Evolutionary conservation across 345 rosid species (phyloP).

Genomic region (Dipteronia dyeriana): DNA sequence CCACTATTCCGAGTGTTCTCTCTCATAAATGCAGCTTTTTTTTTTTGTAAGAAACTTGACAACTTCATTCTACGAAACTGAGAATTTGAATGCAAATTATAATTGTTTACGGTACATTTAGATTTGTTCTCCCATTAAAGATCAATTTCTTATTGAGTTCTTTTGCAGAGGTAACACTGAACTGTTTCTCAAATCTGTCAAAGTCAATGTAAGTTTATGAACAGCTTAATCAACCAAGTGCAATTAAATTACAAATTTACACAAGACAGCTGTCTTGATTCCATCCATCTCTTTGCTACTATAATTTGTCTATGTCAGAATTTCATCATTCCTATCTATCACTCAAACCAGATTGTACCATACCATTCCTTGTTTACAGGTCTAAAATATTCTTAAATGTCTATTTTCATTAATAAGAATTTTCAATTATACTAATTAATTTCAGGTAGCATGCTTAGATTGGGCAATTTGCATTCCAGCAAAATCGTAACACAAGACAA

Average conservation of each 20-base stretch:
- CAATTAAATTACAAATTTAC: not conserved
- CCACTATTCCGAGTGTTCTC: not conserved
- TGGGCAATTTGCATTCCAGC: not conserved
- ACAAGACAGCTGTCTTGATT: not conserved
- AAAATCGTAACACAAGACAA: not conserved
- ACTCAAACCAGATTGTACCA: not conserved
- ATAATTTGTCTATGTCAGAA: not conserved
- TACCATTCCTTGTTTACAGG: not conserved
- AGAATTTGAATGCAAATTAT: not conserved
- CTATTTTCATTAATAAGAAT: not conserved
- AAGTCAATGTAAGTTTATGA: not conserved
- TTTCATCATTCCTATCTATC: slow-evolving; percentile 1
- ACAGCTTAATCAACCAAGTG: not conserved
- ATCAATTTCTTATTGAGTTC: not conserved
- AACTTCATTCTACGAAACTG: not conserved
- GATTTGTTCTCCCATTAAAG: not conserved
- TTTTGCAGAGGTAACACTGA: not conserved
- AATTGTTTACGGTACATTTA: not conserved
- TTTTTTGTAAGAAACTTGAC: not conserved
- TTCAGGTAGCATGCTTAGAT: not conserved
- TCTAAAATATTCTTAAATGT: not conserved
- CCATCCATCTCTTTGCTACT: not conserved
- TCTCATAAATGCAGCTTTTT: not conserved
- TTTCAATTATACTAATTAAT: not conserved
- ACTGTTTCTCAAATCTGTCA: not conserved